These are phyloP conservation scores for Rhodotorula sp. DNA, from an alignment of 1,284 basidiomycete genomes.

Conservation along the genomic window DNA sequence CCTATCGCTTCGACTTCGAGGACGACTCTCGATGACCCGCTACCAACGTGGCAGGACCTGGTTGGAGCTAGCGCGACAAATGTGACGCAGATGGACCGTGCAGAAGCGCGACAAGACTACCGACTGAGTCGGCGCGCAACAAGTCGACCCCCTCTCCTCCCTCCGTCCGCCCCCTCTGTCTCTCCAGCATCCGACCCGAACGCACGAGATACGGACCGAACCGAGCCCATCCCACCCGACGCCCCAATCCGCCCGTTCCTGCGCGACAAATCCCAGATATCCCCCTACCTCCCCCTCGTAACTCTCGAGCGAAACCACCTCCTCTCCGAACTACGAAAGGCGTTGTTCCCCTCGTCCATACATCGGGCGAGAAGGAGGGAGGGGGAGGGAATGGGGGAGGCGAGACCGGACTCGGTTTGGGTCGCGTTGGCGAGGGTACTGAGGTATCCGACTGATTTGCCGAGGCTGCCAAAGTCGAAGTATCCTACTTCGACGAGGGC, in stretches of 20 bases:
- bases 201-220: no score
- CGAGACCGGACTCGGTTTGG: not conserved
- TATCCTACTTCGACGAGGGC: not conserved
- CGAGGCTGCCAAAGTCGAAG: no score
- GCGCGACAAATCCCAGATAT: constrained; percentile 18
- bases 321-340: constrained; percentile 15
- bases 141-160: no score
- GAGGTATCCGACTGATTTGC: no score
- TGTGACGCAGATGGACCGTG: no score
- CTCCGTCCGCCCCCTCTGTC: no score
- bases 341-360: not conserved
- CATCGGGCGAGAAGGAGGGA: not conserved
- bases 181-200: no score
- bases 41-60: not conserved
- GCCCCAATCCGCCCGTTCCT: no score
- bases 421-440: no score
- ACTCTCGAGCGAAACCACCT: constrained; percentile 33
- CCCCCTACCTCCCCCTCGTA: constrained; percentile 34
- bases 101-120: not conserved
- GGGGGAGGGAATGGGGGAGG: not conserved
- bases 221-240: no score
- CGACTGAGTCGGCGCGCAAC: no score
- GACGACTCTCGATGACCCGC: constrained; percentile 17
- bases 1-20: constrained; percentile 14
- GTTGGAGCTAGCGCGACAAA: no score